Percentiles rank a stretch among this genome's conserved stretches.
phyloP scores from a whole-genome alignment of 768 basidiomycete species.

The Scleroderma bovista region DNA sequence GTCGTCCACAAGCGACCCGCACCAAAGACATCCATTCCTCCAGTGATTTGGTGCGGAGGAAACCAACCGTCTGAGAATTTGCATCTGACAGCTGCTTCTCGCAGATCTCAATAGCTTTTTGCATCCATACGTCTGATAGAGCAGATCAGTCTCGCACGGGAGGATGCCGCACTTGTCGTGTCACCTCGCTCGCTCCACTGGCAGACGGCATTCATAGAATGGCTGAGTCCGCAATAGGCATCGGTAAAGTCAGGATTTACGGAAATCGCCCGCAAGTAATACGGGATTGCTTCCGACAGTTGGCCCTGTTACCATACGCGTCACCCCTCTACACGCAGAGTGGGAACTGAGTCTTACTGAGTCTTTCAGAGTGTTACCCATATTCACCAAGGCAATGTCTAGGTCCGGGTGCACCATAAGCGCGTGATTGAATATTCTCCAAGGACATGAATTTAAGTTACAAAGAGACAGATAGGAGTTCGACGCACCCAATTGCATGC shows the following conservation, averaged over 20 bases:
- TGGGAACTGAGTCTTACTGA: slow-evolving; percentile 23
- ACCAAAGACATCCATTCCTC: slow-evolving; percentile 36
- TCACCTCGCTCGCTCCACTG: slow-evolving; percentile 38
- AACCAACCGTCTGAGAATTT: slow-evolving; percentile 27
- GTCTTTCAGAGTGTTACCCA: slow-evolving; percentile 48
- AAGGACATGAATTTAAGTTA: neutral
- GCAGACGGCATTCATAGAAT: slow-evolving; percentile 41
- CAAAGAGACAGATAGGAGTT: neutral
- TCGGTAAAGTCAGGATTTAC: slow-evolving; percentile 41
- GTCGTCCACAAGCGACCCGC: slow-evolving; percentile 20
- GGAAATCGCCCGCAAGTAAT: slow-evolving; percentile 39
- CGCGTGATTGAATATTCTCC: slow-evolving; percentile 37
- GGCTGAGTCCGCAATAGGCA: slow-evolving; percentile 43
- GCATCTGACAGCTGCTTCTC: slow-evolving; percentile 32
- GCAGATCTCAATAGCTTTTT: slow-evolving; percentile 31
- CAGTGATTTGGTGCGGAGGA: slow-evolving; percentile 21
- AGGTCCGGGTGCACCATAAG: slow-evolving; percentile 39
- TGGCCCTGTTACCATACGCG: slow-evolving; percentile 27
- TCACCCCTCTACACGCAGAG: neutral
- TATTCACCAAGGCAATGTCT: slow-evolving; percentile 47
- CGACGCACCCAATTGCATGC: slow-evolving; percentile 37
- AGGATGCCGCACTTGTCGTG: slow-evolving; percentile 10
- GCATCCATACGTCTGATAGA: slow-evolving; percentile 29
- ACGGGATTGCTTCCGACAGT: slow-evolving; percentile 39
- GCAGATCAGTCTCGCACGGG: slow-evolving; percentile 4